Conservation (phyloP, 345 rosid species). For the Syzygium aqueum region DNA sequence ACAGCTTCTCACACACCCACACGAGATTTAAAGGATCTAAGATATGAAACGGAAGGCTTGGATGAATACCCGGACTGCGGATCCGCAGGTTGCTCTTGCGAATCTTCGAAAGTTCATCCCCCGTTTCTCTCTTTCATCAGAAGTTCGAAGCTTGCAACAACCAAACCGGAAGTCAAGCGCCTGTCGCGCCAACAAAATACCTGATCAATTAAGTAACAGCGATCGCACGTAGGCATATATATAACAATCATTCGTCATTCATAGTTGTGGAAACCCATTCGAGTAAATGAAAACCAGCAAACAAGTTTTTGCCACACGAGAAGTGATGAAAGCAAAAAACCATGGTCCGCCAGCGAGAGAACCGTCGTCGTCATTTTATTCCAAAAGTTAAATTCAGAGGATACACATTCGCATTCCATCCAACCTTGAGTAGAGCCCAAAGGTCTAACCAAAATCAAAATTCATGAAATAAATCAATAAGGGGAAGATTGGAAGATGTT, state of each 20-base stretch:
- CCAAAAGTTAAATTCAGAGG: not conserved
- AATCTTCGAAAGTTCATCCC: not conserved
- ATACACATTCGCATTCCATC: conserved; percentile 1
- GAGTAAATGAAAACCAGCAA: not conserved
- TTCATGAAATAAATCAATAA: not conserved
- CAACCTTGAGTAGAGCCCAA: conserved; percentile 2
- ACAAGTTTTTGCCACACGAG: not conserved
- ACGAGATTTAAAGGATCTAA: not conserved
- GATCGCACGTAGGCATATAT: not conserved
- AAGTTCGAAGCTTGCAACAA: not conserved
- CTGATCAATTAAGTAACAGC: not conserved
- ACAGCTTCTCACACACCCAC: not conserved
- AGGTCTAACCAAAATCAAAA: not conserved
- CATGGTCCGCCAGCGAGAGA: not conserved
- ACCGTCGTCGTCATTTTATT: not conserved
- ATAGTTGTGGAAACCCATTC: not conserved
- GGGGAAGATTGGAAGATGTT: not conserved
- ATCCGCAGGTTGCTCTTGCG: not conserved
- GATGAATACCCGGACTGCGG: not conserved
- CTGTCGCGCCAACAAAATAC: not conserved
- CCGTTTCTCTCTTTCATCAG: not conserved
- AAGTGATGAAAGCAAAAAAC: not conserved
- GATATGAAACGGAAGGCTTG: not conserved
- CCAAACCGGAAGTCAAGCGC: not conserved
- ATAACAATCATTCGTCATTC: not conserved